Percentiles rank a stretch among this genome's conserved stretches.
These are phyloP conservation scores for Hericium erinaceus DNA, from an alignment of 768 basidiomycete genomes.

Conservation along the genomic window DNA sequence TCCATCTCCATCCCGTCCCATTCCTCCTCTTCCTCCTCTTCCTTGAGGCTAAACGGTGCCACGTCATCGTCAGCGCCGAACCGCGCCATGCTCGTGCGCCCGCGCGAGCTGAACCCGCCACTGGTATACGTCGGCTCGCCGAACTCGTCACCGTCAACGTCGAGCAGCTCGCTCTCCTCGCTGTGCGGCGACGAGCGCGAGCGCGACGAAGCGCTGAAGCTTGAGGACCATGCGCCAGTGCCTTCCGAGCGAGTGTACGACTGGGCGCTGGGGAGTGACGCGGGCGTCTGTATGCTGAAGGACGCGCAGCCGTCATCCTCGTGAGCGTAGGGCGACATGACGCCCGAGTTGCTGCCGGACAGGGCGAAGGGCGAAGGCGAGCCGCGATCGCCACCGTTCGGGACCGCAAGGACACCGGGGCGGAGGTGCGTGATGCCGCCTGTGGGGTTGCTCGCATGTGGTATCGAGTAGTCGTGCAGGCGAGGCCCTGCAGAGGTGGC, in stretches of 20 bases:
- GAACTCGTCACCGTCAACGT: constrained; percentile 22
- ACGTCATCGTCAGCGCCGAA: constrained; percentile 32
- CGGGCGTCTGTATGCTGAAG: constrained; percentile 14
- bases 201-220: constrained; percentile 40
- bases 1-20: constrained; percentile 54
- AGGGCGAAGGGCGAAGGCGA: background rate
- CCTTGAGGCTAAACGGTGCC: constrained; percentile 29
- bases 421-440: constrained; percentile 46
- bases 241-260: constrained; percentile 21
- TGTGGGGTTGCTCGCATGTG: constrained; percentile 23
- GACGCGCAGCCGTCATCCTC: constrained; percentile 16
- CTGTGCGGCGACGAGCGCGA: constrained; percentile 19
- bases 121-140: constrained; percentile 9
- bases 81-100: constrained; percentile 18
- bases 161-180: constrained; percentile 25
- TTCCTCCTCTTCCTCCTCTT: constrained; percentile 41
- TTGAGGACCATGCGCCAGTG: constrained; percentile 42
- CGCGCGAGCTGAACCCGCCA: constrained; percentile 19
- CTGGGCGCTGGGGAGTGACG: constrained; percentile 11
- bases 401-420: constrained; percentile 42
- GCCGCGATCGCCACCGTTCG: constrained; percentile 16
- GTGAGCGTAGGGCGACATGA: background rate
- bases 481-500: constrained; percentile 34
- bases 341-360: background rate
- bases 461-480: constrained; percentile 56